A percentile compares a stretch with the other conserved stretches of the same genome.
Evolutionary conservation across 2,329 filamentous ascomycete genomes (phyloP).

Genomic region (Aureobasidium sp.): DNA sequence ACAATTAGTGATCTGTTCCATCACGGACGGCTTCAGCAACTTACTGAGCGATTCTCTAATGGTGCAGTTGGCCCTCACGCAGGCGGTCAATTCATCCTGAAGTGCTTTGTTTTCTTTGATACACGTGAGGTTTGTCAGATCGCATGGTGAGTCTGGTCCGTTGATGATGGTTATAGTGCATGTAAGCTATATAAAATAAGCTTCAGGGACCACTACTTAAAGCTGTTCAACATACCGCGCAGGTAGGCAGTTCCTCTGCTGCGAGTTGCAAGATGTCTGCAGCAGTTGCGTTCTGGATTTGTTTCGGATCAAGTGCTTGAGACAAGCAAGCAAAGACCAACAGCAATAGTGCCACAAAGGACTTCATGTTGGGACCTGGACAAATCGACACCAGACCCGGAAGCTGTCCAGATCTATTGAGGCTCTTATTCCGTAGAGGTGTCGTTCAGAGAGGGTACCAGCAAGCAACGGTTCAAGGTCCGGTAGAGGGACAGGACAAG

Average conservation of each 20-base stretch:
- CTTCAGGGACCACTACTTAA: neutral
- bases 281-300: neutral
- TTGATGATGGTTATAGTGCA: slow-evolving; percentile 4
- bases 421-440: neutral
- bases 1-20: neutral
- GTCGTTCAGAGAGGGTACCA: neutral
- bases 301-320: neutral
- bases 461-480: neutral
- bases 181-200: neutral
- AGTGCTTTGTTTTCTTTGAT: slow-evolving; percentile 18
- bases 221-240: neutral
- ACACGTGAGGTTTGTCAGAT: slow-evolving; percentile 20
- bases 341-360: neutral
- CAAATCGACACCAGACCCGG: neutral
- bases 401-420: neutral
- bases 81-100: slow-evolving; percentile 15
- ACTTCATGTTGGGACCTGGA: neutral
- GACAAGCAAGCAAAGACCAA: slow-evolving; percentile 7
- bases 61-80: slow-evolving; percentile 15
- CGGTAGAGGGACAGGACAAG: neutral
- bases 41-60: neutral
- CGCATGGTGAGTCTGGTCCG: slow-evolving; percentile 17
- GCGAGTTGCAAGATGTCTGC: slow-evolving; percentile 6
- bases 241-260: neutral
- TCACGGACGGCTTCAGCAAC: neutral